Evolutionary conservation across 208 protist genomes (phyloP), one percentile per base, ranked within the genome.

Genomic region (Endotrypanum monterogeii): DNA sequence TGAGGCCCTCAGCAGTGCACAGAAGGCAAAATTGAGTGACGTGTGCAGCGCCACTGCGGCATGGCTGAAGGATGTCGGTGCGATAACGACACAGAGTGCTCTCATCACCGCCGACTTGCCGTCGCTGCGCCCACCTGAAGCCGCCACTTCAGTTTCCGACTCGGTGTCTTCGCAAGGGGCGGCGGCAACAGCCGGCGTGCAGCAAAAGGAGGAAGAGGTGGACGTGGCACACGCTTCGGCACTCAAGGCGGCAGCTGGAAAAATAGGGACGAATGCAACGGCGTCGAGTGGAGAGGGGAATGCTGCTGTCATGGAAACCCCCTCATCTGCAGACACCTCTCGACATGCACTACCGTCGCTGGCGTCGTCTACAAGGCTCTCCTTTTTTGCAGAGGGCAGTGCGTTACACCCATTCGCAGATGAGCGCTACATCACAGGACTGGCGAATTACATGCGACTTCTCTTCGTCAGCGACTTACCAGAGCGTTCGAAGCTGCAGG

Each of bases 401-500:
- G 48, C 56, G 25, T 67, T 55, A 48, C 70, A 23, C 46, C 39
- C 50, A 35, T 48, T 62, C 46, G 58, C 54, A 18, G 70, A 54
- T 52, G 62, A 28, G 32, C 65, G 54, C 37, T 90, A 70, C 61
- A 23, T 96, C 1, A 75, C 88, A 35, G 86, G 89, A 62, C 80
- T 96, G 46, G 87, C 89, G n/a, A 57, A 68, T 0, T 88, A 93
- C 73, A 68, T 96, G 70, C 50, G 71, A 7, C 73, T 86, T 16
- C 75, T 96, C 35, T 92, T 92, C 61, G 58, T 80, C 61, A 70
- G 69, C 66, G 85, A 85, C 48, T n/a, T 88, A 55, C 86, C 88
- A 8, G 89, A 96, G 78, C 83, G 80, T 39, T 48, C 67, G 32
- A 87, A 85, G 65, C 80, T 94, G 73, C 92, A 88, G 48, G 72